Evolutionary conservation across 495 filamentous ascomycete genomes (phyloP).

Genomic region (Trichodelitschia bisporula): DNA sequence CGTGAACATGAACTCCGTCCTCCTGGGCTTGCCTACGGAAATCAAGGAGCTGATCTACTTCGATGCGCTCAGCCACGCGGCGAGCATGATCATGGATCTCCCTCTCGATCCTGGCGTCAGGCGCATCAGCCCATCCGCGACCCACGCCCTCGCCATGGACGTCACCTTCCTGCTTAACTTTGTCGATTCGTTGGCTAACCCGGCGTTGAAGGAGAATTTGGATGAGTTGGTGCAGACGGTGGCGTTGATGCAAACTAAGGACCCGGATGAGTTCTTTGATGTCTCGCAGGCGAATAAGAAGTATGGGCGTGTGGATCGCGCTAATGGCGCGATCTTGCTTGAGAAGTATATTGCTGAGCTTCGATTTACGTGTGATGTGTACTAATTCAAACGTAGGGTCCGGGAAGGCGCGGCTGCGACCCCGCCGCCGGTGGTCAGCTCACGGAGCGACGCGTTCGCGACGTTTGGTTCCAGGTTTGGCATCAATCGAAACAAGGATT

Average conservation of each 20-base stretch:
- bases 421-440: too few relatives aligned
- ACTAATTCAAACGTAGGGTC: too few relatives aligned
- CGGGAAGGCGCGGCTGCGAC: too few relatives aligned
- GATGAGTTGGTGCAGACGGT: slow-evolving; percentile 88
- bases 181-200: slow-evolving; percentile 55
- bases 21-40: slow-evolving; percentile 72
- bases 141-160: slow-evolving; percentile 55
- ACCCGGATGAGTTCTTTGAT: slow-evolving; percentile 71
- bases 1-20: slow-evolving; percentile 85
- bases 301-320: slow-evolving; percentile 74
- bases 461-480: too few relatives aligned
- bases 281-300: slow-evolving; percentile 66
- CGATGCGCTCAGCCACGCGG: slow-evolving; percentile 77
- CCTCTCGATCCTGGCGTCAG: slow-evolving; percentile 58
- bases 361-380: too few relatives aligned
- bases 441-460: too few relatives aligned
- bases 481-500: too few relatives aligned
- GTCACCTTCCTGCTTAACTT: slow-evolving; percentile 63
- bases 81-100: slow-evolving; percentile 65
- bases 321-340: slow-evolving; percentile 61
- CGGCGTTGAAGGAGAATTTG: slow-evolving; percentile 58
- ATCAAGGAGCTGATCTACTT: slow-evolving; percentile 98
- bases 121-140: slow-evolving; percentile 68
- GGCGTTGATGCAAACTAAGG: slow-evolving; percentile 62
- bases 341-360: too few relatives aligned